Base-by-base conservation (phyloP, 208 protist genomes). In the Leishmania guyanensis region DNA sequence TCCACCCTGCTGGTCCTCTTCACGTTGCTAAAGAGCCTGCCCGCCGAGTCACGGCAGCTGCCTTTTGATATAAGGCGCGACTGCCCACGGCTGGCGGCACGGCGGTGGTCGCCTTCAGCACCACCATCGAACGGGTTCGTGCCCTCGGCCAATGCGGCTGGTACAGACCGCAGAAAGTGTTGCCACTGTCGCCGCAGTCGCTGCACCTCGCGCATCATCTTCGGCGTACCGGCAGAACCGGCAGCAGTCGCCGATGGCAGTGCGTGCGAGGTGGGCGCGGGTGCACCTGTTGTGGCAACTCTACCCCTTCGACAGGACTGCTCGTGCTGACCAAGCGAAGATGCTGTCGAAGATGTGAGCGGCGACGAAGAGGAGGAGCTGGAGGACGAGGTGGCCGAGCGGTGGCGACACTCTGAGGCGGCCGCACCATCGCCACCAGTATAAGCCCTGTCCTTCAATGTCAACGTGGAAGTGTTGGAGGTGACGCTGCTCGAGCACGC, bases 141-240 rank as follows among this genome's bases (percentile, higher is more conserved):
- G 17, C 39, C 33, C 54, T 56, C 10, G 39, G 36, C 33, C 51
- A 77, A 14, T 39, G 76, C 51, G 9, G 69, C 20, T 0, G 73
- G 78, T 26, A 81, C 68, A 9, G 75, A 71, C 58, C 75, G 53
- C n/a, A 90, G 60, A 51, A 90, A 83, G 39, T 86, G 82, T 29
- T 66, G 33, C 91, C 91, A 94, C 81, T 92, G 88, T 54, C 48
- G 77, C 4, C 91, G 85, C 77, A 94, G 84, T 10, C 83, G 83
- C 56, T 79, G 86, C 69, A 94, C 88, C 78, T 93, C 91, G 9
- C 65, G 77, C 33, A 79, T 69, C 82, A 85, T 79, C 20, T 20
- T 65, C 39, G 53, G 46, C n/a, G 73, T 75, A 5, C 70, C 77
- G 62, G 77, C 71, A 10, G 81, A 84, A 64, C 62, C n/a, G 4